Percentiles rank a stretch among this genome's conserved stretches.
These are phyloP conservation scores for Chalciporus sp. DNA, from an alignment of 1,284 basidiomycete genomes.

Conservation along the genomic window DNA sequence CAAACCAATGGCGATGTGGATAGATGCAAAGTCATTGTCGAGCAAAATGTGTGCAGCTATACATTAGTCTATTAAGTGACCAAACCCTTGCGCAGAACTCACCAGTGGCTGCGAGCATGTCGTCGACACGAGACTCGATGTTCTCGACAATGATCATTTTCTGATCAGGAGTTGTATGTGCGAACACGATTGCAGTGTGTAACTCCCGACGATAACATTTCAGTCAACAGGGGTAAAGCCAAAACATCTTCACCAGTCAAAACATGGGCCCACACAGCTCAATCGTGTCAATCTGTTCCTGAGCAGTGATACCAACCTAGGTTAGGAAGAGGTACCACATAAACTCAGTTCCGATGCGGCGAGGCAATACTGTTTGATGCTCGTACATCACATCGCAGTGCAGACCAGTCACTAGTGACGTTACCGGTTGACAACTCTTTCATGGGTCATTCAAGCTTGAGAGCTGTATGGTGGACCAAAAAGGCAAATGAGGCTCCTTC, in stretches of 20 bases:
- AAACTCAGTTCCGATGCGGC: too few relatives aligned
- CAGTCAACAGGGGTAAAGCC: constrained; percentile 48
- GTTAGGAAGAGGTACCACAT: too few relatives aligned
- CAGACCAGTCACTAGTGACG: too few relatives aligned
- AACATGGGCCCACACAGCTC: constrained; percentile 38
- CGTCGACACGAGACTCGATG: constrained; percentile 46
- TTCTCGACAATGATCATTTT: constrained; percentile 62
- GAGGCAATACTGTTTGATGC: background rate
- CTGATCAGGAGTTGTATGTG: constrained; percentile 61
- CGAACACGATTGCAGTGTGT: constrained; percentile 61
- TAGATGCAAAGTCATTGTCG: constrained; percentile 40
- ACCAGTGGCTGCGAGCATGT: constrained; percentile 56
- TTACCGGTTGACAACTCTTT: too few relatives aligned
- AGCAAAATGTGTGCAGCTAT: constrained; percentile 35
- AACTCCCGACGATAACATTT: constrained; percentile 48
- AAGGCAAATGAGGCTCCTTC: too few relatives aligned
- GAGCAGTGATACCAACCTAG: too few relatives aligned
- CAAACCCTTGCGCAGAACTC: constrained; percentile 63
- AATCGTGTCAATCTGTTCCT: too few relatives aligned
- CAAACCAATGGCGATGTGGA: constrained; percentile 48
- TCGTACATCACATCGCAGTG: too few relatives aligned
- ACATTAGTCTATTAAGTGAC: constrained; percentile 46
- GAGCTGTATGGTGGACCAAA: too few relatives aligned
- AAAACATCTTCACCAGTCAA: constrained; percentile 51
- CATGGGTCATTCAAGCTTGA: too few relatives aligned